Base-by-base conservation (phyloP, 1,284 basidiomycete genomes). In the Psilocybe mexicana region DNA sequence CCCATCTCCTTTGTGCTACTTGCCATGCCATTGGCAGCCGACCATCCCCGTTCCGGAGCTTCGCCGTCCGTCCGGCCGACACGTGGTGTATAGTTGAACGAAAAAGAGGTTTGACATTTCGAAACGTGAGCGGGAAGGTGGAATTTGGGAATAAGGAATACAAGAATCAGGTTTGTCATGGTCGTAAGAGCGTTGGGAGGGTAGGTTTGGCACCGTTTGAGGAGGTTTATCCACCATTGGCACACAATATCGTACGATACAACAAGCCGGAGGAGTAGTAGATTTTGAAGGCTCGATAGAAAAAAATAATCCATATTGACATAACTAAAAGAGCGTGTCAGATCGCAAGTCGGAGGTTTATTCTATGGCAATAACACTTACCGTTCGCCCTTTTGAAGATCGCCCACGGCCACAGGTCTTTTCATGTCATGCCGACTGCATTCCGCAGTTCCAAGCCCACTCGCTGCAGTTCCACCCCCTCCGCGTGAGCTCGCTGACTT, bases 331-430 rank as follows among this genome's bases (percentile, higher is more conserved):
- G 30, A 8, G 30, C 3, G 5, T 33, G 30, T 33, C 30, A 33
- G 30, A 33, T 33, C n/a, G n/a, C 8, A 4, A 8, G 30, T 33
- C 8, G 30, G 30, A 33, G 30, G 30, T 33, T 33, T 3, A 33
- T 4, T 8, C 3, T 33, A 28, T 52, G 42, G 18, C 11, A 36
- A 12, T 38, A 30, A 24, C 23, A 5, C 62, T 11, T 58, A 74
- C 76, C 66, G 51, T 64, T 79, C 74, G 0, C 76, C 74, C 11
- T 67, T 63, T 48, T 76, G 74, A 1, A 78, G 64, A 60, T 77
- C 74, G 0, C 70, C 74, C 0, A 75, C 62, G 0, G 69, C 63
- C 14, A 64, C 66, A 0, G 68, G 68, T 0, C 68, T 64, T n/a
- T 69, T 69, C 54, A 75, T 68, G 4, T 70, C 68, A 53, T 78